A percentile compares a stretch with the other conserved stretches of the same genome.
These are phyloP conservation scores for Aspergillus sp. DNA, from an alignment of 2,329 filamentous ascomycete species.

Conservation along the genomic window DNA sequence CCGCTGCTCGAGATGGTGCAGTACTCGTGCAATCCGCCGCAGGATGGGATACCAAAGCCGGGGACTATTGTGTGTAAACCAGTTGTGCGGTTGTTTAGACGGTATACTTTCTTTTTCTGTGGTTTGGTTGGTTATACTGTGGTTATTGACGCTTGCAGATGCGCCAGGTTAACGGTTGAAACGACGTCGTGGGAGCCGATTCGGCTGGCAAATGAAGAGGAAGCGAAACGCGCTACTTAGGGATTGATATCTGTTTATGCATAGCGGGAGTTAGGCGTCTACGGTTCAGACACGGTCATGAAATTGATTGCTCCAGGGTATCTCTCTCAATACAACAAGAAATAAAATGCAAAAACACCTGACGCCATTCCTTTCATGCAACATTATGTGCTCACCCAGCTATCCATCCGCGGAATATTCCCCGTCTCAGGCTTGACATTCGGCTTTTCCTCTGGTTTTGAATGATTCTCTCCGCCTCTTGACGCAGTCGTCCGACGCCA, in stretches of 20 bases:
- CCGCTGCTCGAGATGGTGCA: constrained; percentile 54
- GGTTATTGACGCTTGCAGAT: constrained; percentile 21
- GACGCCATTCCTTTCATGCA: constrained; percentile 8
- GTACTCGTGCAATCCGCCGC: constrained; percentile 53
- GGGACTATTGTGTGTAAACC: constrained; percentile 48
- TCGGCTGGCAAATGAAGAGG: constrained; percentile 22
- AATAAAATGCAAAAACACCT: constrained; percentile 13
- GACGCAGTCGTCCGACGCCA: constrained; percentile 46
- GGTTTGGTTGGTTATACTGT: neutral
- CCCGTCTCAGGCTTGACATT: constrained; percentile 15
- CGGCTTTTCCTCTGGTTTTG: constrained; percentile 27
- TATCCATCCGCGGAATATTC: constrained; percentile 18
- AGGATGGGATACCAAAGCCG: constrained; percentile 34
- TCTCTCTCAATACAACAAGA: constrained; percentile 22
- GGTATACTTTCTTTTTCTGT: constrained; percentile 36
- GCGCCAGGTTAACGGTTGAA: constrained; percentile 52
- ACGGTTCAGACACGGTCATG: constrained; percentile 5
- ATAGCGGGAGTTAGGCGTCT: neutral
- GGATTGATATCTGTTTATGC: constrained; percentile 5
- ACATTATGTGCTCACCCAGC: constrained; percentile 16
- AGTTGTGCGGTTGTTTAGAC: constrained; percentile 53
- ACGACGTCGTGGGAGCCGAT: constrained; percentile 54
- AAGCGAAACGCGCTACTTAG: neutral
- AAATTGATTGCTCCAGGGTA: constrained; percentile 23
- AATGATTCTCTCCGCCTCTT: neutral